These are phyloP conservation scores for Cyathus pygmaeus DNA, from an alignment of 1,284 basidiomycete genomes.

Conservation along the genomic window DNA sequence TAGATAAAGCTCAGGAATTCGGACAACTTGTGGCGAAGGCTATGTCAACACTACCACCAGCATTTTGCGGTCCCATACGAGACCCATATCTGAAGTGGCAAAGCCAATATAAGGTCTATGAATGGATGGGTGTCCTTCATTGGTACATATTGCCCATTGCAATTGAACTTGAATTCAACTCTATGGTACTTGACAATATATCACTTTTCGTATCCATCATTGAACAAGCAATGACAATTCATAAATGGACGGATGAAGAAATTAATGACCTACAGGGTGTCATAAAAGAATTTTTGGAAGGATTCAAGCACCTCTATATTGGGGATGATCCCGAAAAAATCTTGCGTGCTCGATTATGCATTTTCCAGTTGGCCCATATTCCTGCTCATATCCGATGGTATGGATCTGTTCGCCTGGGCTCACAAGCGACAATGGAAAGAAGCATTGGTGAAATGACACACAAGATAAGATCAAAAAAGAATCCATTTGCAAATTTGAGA, in stretches of 20 bases:
- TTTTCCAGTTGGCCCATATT: conserved; percentile 40
- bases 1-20: neutral
- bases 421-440: too few species aligned
- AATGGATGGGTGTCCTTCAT: conserved; percentile 13
- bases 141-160: conserved; percentile 34
- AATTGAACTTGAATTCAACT: conserved; percentile 29
- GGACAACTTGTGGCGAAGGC: neutral
- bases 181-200: conserved; percentile 27
- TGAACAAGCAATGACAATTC: conserved; percentile 35
- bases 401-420: too few species aligned
- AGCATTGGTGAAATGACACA: too few species aligned
- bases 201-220: conserved; percentile 24
- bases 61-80: conserved; percentile 32
- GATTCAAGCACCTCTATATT: conserved; percentile 34
- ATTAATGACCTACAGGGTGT: conserved; percentile 15
- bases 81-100: conserved; percentile 12
- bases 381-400: conserved; percentile 38
- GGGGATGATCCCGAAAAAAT: conserved; percentile 29
- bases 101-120: conserved; percentile 1
- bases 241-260: conserved; percentile 9
- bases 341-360: conserved; percentile 23
- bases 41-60: neutral
- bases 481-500: too few species aligned
- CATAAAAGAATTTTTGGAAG: conserved; percentile 29
- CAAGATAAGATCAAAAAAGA: too few species aligned